Evolutionary conservation across 2,329 filamentous ascomycete genomes (phyloP), one percentile per base, ranked within the genome.

Genomic region (Chrysoporthe cubensis): DNA sequence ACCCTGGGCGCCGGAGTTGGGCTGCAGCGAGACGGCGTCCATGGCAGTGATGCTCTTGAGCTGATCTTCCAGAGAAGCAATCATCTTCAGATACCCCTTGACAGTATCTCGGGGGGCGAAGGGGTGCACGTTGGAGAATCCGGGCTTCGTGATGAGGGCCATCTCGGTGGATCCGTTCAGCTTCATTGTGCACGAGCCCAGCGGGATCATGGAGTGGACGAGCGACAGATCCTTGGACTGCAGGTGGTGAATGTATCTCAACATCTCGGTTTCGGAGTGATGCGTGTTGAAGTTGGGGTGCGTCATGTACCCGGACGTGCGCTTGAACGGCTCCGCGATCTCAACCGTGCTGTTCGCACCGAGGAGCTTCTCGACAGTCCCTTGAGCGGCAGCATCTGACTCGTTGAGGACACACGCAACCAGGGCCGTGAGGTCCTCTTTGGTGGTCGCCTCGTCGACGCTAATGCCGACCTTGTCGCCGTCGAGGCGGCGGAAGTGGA

Each of bases 131-230:
- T 90, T 88, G 54, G 91, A 87, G 75, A 94, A 93, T 62, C 90
- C 88, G 0, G 90, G 88, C 80, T 89, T 90, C 0, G 92, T 92
- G 66, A 97, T 86, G 8, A 94, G 91, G 18, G 92, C 87, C 95
- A 98, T 97, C 82, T 97, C 93, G 0, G 92, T 92, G 3, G 94
- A 96, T 54, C 91, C 92, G 78, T 97, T 97, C 64, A 97, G 88
- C 84, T 98, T 98, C 95, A 98, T 98, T 16, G 95, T 98, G 84
- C 95, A 98, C 1, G 95, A 97, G 26, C 95, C 95, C 1, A 98
- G 87, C 2, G 95, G 94, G 70, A 98, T 98, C 95, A 98, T 98
- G 18, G 94, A 97, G 81, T 98, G 95, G 2, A 94, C 92, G 5
- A 97, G 85, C 1, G 95, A 97, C 16, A 98, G 83, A 77, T 98